phyloP scores from a whole-genome alignment of 75 land plant species.

The Picea glauca region DNA sequence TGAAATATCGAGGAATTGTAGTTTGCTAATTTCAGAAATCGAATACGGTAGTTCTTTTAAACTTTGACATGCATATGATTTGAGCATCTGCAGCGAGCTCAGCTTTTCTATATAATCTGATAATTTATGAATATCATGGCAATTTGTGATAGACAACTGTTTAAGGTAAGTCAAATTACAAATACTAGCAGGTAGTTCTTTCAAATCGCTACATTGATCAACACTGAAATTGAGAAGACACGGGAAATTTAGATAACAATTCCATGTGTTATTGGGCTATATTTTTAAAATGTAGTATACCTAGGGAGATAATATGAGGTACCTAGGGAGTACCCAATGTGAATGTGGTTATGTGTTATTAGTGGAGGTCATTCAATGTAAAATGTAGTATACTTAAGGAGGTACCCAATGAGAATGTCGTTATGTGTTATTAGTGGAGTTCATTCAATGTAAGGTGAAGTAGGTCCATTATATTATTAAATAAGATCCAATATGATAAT shows the following conservation, averaged over 20 bases:
- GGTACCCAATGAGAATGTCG: too few relatives aligned
- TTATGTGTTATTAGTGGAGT: too few relatives aligned
- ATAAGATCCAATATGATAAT: too few relatives aligned
- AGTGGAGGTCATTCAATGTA: too few relatives aligned
- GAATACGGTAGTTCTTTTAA: constrained; percentile 29
- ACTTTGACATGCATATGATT: constrained; percentile 35
- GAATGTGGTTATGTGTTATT: too few relatives aligned
- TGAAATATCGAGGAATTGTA: constrained; percentile 52
- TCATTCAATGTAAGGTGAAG: too few relatives aligned
- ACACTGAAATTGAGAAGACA: constrained; percentile 42
- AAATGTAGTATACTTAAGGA: too few relatives aligned
- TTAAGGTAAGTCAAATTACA: constrained; percentile 28
- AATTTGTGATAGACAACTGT: constrained; percentile 38
- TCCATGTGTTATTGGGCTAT: constrained; percentile 5
- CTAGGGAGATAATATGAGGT: too few relatives aligned
- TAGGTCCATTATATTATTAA: too few relatives aligned
- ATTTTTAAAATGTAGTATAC: too few relatives aligned
- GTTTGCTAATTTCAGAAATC: constrained; percentile 21
- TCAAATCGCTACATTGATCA: constrained; percentile 43
- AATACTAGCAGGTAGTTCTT: constrained; percentile 34
- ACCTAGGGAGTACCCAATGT: too few relatives aligned
- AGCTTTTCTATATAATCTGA: constrained; percentile 35
- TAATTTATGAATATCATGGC: constrained; percentile 33
- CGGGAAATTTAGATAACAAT: constrained; percentile 19
- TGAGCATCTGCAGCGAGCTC: constrained; percentile 25